Evolutionary conservation across 768 basidiomycete species (phyloP).

Genomic region (Suillus luteus): DNA sequence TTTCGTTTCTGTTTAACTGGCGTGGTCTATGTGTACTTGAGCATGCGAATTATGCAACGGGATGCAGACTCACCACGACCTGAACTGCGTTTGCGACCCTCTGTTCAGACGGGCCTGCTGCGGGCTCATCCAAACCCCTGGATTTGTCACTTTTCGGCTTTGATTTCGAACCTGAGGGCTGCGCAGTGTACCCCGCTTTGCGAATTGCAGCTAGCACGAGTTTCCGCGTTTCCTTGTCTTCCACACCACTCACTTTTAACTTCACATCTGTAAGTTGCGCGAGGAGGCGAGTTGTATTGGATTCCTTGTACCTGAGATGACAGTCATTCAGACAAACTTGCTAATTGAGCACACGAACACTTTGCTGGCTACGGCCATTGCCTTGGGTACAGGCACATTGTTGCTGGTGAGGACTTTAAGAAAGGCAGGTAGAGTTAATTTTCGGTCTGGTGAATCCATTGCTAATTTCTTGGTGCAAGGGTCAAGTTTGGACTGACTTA

Average conservation of each 20-base stretch:
- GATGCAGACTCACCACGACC: conserved; percentile 30
- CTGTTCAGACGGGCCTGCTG: conserved; percentile 14
- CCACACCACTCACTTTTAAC: conserved; percentile 58
- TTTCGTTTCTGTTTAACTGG: conserved; percentile 53
- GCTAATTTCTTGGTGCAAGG: not conserved
- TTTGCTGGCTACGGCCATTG: conserved; percentile 72
- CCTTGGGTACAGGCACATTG: conserved; percentile 59
- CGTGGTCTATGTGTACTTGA: conserved; percentile 37
- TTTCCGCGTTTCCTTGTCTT: conserved; percentile 65
- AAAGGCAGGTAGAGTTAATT: conserved; percentile 64
- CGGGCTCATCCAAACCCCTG: not conserved
- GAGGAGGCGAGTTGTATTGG: conserved; percentile 62
- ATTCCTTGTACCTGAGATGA: conserved; percentile 64
- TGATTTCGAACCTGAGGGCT: conserved; percentile 10
- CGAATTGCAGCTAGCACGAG: conserved; percentile 58
- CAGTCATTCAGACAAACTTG: conserved; percentile 15
- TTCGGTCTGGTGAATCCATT: conserved; percentile 31
- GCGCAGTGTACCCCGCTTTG: conserved; percentile 58
- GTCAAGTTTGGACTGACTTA: not conserved
- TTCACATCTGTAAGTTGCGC: conserved; percentile 58
- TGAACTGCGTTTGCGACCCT: conserved; percentile 28
- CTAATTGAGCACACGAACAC: conserved; percentile 45
- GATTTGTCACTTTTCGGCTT: conserved; percentile 8
- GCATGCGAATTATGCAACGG: not conserved
- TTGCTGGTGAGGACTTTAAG: conserved; percentile 64